A percentile compares a stretch with the other conserved stretches of the same genome.
phyloP scores from a whole-genome alignment of 1,284 basidiomycete species.

The Wallemia ichthyophaga region DNA sequence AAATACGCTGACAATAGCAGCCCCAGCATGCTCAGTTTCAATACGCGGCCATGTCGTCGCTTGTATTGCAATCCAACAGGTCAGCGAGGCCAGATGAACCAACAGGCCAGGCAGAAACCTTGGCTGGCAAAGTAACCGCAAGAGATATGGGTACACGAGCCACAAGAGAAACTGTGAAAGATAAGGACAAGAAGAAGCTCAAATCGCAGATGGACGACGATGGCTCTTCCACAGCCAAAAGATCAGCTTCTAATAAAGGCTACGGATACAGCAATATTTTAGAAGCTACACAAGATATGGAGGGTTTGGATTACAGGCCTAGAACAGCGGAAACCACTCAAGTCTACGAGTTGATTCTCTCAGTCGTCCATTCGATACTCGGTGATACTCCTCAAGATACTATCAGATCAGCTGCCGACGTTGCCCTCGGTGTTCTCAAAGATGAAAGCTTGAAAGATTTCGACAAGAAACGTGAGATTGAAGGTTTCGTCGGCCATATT shows the following conservation, averaged over 20 bases:
- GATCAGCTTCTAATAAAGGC: slow-evolving; percentile 10
- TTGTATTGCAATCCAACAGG: neutral
- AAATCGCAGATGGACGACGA: slow-evolving; percentile 25
- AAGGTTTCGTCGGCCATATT: slow-evolving; percentile 42
- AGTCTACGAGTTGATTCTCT: slow-evolving; percentile 75
- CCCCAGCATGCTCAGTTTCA: neutral
- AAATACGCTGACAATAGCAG: neutral
- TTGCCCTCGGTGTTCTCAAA: slow-evolving; percentile 66
- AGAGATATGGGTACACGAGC: slow-evolving; percentile 83
- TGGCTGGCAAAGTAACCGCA: slow-evolving; percentile 67
- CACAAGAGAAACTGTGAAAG: slow-evolving; percentile 50
- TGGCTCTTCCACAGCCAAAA: slow-evolving; percentile 25
- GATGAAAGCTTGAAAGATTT: slow-evolving; percentile 75
- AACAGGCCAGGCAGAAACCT: slow-evolving; percentile 75
- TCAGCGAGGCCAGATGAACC: slow-evolving; percentile 31
- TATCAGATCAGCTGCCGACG: slow-evolving; percentile 75
- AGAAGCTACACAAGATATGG: slow-evolving; percentile 70
- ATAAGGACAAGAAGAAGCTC: slow-evolving; percentile 85
- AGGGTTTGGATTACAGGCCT: slow-evolving; percentile 73
- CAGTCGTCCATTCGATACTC: slow-evolving; percentile 45
- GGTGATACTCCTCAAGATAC: slow-evolving; percentile 92
- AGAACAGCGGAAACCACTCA: slow-evolving; percentile 77
- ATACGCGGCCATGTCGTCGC: neutral
- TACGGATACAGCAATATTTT: slow-evolving; percentile 49
- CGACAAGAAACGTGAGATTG: slow-evolving; percentile 87